A percentile compares a stretch with the other conserved stretches of the same genome.
Evolutionary conservation across 2,329 filamentous ascomycete genomes (phyloP).

Genomic region (Volutella citrinella): DNA sequence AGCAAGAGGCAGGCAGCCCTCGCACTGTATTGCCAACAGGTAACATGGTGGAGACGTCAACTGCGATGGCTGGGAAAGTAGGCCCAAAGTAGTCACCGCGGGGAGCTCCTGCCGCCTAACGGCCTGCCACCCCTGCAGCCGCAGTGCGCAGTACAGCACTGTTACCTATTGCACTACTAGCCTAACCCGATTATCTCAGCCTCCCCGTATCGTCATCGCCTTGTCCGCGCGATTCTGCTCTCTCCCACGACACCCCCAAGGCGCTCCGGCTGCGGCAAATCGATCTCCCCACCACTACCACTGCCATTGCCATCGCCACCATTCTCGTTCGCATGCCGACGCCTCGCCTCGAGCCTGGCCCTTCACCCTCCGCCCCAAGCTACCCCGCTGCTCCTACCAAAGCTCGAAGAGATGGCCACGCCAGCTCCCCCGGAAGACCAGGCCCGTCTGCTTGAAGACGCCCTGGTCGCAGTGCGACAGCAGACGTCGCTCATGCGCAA

Average conservation of each 20-base stretch:
- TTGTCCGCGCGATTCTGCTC: constrained; percentile 24
- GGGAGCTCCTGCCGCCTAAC: constrained; percentile 19
- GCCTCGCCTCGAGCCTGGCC: constrained; percentile 21
- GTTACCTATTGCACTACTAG: constrained; percentile 14
- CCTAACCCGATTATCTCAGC: constrained; percentile 27
- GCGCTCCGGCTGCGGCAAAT: constrained; percentile 12
- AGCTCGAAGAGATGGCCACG: constrained; percentile 39
- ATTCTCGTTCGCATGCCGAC: constrained; percentile 19
- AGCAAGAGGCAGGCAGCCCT: no score
- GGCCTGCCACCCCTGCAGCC: no score
- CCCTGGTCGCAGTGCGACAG: constrained; percentile 91
- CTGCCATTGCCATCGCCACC: constrained; percentile 13
- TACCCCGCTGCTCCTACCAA: constrained; percentile 28
- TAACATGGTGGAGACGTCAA: no score
- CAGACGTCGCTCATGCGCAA: constrained; percentile 97
- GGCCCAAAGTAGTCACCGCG: no score
- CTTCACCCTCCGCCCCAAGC: constrained; percentile 22
- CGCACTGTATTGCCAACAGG: no score
- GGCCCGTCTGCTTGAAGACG: constrained; percentile 95
- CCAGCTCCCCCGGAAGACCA: constrained; percentile 72
- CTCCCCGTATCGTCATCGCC: constrained; percentile 29
- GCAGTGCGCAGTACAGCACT: constrained; percentile 8
- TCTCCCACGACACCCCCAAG: constrained; percentile 18
- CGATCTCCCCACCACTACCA: constrained; percentile 13
- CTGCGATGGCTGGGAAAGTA: no score